These are phyloP conservation scores for Colletotrichum cordylinicola DNA, from an alignment of 2,329 filamentous ascomycete genomes.

Conservation along the genomic window DNA sequence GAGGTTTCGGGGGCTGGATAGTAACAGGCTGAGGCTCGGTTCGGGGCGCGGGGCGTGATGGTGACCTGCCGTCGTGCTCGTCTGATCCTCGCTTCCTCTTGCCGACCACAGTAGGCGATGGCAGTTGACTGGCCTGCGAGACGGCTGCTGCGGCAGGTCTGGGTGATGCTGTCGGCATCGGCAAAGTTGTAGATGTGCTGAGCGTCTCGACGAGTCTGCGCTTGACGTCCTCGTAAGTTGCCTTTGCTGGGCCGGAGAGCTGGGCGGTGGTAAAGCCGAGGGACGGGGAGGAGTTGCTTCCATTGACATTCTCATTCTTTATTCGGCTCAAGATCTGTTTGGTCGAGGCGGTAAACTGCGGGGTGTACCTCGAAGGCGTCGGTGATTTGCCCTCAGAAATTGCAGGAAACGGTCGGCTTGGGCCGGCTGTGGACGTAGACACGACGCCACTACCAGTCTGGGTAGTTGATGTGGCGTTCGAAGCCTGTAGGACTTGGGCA, in stretches of 20 bases:
- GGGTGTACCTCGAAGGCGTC: slow-evolving; percentile 27
- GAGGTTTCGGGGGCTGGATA: slow-evolving; percentile 3
- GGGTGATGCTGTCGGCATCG: neutral
- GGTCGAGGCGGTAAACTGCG: slow-evolving; percentile 34
- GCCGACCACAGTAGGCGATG: neutral
- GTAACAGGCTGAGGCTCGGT: neutral
- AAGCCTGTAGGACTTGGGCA: neutral
- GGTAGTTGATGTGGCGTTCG: neutral
- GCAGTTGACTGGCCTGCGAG: neutral
- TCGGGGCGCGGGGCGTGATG: neutral
- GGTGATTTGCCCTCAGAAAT: neutral
- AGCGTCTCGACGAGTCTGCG: slow-evolving; percentile 17
- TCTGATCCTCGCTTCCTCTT: slow-evolving; percentile 10
- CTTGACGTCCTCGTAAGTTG: slow-evolving; percentile 12
- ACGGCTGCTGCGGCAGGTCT: neutral
- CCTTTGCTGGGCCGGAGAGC: neutral
- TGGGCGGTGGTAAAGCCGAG: neutral
- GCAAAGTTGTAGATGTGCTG: neutral
- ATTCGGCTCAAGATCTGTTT: slow-evolving; percentile 33
- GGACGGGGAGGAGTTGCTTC: slow-evolving; percentile 2
- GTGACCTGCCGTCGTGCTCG: neutral
- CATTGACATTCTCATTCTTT: neutral
- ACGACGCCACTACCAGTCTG: neutral
- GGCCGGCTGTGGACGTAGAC: neutral
- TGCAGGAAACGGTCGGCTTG: neutral